Evolutionary conservation across 2,329 filamentous ascomycete species (phyloP).

Genomic region (Cercospora nicotianae): DNA sequence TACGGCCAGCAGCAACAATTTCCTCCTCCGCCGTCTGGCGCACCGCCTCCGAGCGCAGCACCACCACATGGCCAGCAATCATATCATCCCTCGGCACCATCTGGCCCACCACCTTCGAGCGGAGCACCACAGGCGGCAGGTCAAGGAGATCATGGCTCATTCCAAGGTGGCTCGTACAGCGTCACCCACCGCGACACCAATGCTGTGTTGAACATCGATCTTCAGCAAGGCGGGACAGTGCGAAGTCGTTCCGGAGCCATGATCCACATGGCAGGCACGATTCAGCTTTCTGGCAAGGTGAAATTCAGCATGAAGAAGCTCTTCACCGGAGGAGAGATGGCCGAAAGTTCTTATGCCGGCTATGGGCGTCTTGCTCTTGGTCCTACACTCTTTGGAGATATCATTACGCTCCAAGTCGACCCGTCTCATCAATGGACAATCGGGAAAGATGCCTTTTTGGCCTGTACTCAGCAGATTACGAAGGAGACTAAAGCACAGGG

Average conservation of each 20-base stretch:
- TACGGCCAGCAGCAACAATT: slow-evolving; percentile 31
- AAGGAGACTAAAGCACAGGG: slow-evolving; percentile 80
- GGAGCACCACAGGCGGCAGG: slow-evolving; percentile 22
- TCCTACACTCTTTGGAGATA: slow-evolving; percentile 75
- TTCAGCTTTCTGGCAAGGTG: slow-evolving; percentile 74
- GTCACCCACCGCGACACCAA: slow-evolving; percentile 89
- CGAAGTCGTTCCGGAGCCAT: slow-evolving; percentile 77
- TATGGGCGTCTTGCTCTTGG: slow-evolving; percentile 84
- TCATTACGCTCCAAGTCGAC: slow-evolving; percentile 71
- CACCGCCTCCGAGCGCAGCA: slow-evolving; percentile 28
- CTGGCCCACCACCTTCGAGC: slow-evolving; percentile 34
- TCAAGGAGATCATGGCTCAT: slow-evolving; percentile 71
- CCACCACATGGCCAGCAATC: slow-evolving; percentile 15
- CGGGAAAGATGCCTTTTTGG: slow-evolving; percentile 82
- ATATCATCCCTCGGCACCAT: slow-evolving; percentile 30
- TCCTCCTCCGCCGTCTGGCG: slow-evolving; percentile 31
- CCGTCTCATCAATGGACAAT: slow-evolving; percentile 76
- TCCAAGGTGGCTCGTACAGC: slow-evolving; percentile 89
- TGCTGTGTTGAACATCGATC: slow-evolving; percentile 78
- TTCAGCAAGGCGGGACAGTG: slow-evolving; percentile 82
- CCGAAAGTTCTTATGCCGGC: slow-evolving; percentile 75
- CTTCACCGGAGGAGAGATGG: slow-evolving; percentile 73
- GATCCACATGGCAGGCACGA: slow-evolving; percentile 86
- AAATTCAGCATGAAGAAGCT: slow-evolving; percentile 89
- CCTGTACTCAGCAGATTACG: slow-evolving; percentile 73